Evolutionary conservation across 257 asterid species (phyloP).

Genomic region (Nicotiana obtusifolia): DNA sequence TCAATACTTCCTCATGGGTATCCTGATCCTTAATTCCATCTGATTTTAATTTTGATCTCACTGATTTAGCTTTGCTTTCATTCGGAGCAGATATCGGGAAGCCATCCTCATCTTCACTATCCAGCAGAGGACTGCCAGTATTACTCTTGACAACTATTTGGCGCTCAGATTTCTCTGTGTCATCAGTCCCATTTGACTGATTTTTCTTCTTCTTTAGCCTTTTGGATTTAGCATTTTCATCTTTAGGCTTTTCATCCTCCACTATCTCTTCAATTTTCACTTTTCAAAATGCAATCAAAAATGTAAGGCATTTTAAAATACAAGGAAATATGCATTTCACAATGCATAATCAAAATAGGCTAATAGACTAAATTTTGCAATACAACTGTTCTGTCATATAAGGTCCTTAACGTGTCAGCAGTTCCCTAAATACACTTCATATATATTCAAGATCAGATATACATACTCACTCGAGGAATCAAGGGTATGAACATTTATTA

Average conservation of each 20-base stretch:
- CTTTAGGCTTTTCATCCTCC: conserved; percentile 54
- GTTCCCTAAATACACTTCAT: background rate
- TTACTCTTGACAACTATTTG: conserved; percentile 46
- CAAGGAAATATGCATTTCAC: background rate
- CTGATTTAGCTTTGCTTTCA: conserved; percentile 23
- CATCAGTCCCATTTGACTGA: conserved; percentile 23
- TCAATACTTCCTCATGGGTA: conserved; percentile 23
- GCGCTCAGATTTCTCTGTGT: conserved; percentile 31
- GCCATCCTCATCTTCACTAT: conserved; percentile 97
- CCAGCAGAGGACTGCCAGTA: conserved; percentile 35
- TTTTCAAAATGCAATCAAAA: conserved; percentile 19
- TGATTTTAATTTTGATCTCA: conserved; percentile 17
- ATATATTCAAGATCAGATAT: background rate
- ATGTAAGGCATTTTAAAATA: background rate
- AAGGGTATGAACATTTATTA: background rate
- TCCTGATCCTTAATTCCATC: conserved; percentile 21
- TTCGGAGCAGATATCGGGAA: conserved; percentile 47
- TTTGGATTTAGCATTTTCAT: conserved; percentile 36
- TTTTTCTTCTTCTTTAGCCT: conserved; percentile 51
- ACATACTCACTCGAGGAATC: background rate
- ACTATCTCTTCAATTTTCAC: conserved; percentile 88
- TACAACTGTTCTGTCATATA: background rate
- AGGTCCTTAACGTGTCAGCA: background rate
- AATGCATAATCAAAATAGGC: background rate
- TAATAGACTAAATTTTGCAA: background rate